Percentiles rank a stretch among this genome's conserved stretches.
Conservation (phyloP, 2,329 filamentous ascomycete genomes). For the Penicillium concentricum region DNA sequence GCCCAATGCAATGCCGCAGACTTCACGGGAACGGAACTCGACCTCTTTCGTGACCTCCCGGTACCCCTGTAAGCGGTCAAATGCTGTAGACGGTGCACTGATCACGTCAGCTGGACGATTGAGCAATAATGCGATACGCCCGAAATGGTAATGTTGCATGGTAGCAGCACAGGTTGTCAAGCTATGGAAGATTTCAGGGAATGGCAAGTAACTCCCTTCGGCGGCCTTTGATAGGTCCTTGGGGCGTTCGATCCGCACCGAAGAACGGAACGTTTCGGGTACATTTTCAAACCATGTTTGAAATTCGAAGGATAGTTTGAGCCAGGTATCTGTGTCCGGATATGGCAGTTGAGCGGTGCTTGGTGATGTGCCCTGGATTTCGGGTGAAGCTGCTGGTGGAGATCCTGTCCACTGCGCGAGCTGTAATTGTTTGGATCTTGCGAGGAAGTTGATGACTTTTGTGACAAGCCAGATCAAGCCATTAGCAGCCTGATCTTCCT, state of each 20-base stretch:
- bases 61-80: constrained; percentile 56
- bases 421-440: constrained; percentile 54
- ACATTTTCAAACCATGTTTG: constrained; percentile 58
- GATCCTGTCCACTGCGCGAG: constrained; percentile 34
- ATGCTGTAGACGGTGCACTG: constrained; percentile 52
- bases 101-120: constrained; percentile 60
- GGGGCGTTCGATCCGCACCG: constrained; percentile 47
- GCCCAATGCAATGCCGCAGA: constrained; percentile 58
- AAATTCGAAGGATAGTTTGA: constrained; percentile 54
- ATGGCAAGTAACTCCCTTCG: constrained; percentile 39
- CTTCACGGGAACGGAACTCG: constrained; percentile 57
- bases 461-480: constrained; percentile 61
- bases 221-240: constrained; percentile 32
- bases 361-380: constrained; percentile 1
- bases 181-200: constrained; percentile 60
- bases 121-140: constrained; percentile 59
- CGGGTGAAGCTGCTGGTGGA: constrained; percentile 40
- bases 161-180: constrained; percentile 61
- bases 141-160: constrained; percentile 66
- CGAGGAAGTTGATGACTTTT: constrained; percentile 64
- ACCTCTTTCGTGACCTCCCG: constrained; percentile 57
- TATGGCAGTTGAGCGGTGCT: constrained; percentile 38
- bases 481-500: constrained; percentile 62
- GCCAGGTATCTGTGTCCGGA: constrained; percentile 52
- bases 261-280: constrained; percentile 58